Evolutionary conservation across 805 yeast species (phyloP), one percentile per base, ranked within the genome.

Genomic region (Candida boleticola): DNA sequence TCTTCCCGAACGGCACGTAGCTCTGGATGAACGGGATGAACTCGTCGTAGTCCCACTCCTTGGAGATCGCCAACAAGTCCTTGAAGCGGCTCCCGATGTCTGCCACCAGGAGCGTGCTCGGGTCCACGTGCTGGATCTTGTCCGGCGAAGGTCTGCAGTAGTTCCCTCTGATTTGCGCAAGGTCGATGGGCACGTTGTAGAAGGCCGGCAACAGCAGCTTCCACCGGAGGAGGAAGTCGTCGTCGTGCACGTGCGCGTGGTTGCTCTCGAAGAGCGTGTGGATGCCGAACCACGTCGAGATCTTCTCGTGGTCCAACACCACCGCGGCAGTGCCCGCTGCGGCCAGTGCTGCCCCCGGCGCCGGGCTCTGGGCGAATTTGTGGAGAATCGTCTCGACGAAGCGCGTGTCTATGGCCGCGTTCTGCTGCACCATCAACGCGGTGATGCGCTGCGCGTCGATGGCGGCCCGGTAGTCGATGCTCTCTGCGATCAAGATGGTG

Each of bases 251-350:
- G 22, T 50, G 43, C n/a, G 49, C 49, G 13, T 51, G 42, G 4
- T 46, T 36, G 2, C 51, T 40, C 5, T 50, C 40, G 30, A 45
- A 22, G 10, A 87, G 63, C 0, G 81, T 64, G 39, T 73, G 66
- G 2, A 76, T 54, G 0, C 95, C 95, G 50, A 78, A 79, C 85
- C 89, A 86, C 37, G 54, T 55, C 1, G 82, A 71, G 2, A 84
- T 70, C 29, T 55, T 56, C 2, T 47, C 50, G 37, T 64, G 62
- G 45, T 82, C 71, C 9, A 86, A 49, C 17, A 50, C 46, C 51
- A 65, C 73, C 4, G 45, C 52, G 11, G 45, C 51, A 0, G 48
- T 51, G 1, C 46, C 33, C 10, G 10, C 11, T 7, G 27, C 10
- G 10, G 7, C 27, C 10, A 11, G 11, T 11, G 10, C 27, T 11